Evolutionary conservation across 441 rosid genomes (phyloP).

Genomic region (Arabidopsis lyrata): DNA sequence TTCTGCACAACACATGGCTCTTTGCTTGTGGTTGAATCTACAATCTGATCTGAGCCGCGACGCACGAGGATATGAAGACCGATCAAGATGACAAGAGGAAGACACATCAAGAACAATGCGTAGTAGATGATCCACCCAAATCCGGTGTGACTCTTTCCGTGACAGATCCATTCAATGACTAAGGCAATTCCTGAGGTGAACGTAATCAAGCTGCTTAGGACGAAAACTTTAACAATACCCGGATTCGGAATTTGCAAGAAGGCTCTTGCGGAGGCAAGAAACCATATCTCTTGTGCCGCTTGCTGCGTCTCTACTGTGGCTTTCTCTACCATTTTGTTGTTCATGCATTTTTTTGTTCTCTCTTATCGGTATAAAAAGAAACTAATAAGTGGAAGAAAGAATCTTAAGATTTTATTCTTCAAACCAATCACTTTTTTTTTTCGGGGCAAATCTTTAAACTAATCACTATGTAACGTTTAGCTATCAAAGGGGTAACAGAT

Average conservation of each 20-base stretch:
- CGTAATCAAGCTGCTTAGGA: slow-evolving; percentile 7
- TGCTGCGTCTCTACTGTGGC: background rate
- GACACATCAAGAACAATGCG: slow-evolving; percentile 32
- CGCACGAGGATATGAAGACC: slow-evolving; percentile 11
- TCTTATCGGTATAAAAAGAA: background rate
- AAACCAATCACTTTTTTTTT: background rate
- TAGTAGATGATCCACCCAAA: slow-evolving; percentile 36
- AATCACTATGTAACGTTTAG: background rate
- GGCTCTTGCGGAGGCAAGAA: background rate
- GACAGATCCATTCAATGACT: slow-evolving; percentile 34
- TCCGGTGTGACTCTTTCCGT: slow-evolving; percentile 34
- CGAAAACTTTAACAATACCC: slow-evolving; percentile 13
- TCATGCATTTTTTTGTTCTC: background rate
- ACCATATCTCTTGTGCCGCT: background rate
- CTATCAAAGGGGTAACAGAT: background rate
- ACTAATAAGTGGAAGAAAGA: background rate
- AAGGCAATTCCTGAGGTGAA: slow-evolving; percentile 23
- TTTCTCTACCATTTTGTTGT: slow-evolving; percentile 8
- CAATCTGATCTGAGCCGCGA: slow-evolving; percentile 15
- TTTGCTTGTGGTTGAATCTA: slow-evolving; percentile 21
- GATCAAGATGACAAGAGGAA: slow-evolving; percentile 32
- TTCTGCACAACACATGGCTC: background rate
- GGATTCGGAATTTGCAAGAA: slow-evolving; percentile 31
- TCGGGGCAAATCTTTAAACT: no score
- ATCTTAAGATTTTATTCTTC: no score